These are phyloP conservation scores for Arachis stenosperma DNA, from an alignment of 306 rosid species.

Conservation along the genomic window DNA sequence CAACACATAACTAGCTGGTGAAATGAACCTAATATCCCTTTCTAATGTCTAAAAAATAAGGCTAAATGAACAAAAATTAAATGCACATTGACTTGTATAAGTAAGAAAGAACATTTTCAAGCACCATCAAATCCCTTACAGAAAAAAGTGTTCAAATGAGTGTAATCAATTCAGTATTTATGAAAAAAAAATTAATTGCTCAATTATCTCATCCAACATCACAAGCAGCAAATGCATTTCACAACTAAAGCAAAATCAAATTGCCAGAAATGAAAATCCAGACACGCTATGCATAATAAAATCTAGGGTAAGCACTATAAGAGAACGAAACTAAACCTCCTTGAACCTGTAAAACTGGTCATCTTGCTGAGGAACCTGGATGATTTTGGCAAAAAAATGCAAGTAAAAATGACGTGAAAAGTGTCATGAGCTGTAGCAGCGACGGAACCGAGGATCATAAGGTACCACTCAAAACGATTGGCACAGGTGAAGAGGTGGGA, in stretches of 20 bases:
- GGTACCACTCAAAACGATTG: slow-evolving; percentile 89
- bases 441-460: slow-evolving; percentile 85
- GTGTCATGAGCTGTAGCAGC: slow-evolving; percentile 99
- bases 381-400: slow-evolving; percentile 90
- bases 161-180: slow-evolving; percentile 25
- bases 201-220: slow-evolving; percentile 24
- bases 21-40: slow-evolving; percentile 23
- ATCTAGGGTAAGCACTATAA: slow-evolving; percentile 38
- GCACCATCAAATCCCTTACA: slow-evolving; percentile 10
- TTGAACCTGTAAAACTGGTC: slow-evolving; percentile 65
- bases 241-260: slow-evolving; percentile 8
- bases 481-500: slow-evolving; percentile 87
- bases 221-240: slow-evolving; percentile 31
- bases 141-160: not conserved
- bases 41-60: slow-evolving; percentile 10
- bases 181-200: not conserved
- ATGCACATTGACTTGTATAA: slow-evolving; percentile 13
- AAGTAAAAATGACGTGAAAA: slow-evolving; percentile 81
- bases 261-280: not conserved
- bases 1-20: slow-evolving; percentile 1
- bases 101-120: slow-evolving; percentile 12
- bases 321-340: slow-evolving; percentile 58
- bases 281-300: not conserved
- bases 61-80: not conserved
- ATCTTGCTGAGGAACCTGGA: slow-evolving; percentile 41